phyloP scores from a whole-genome alignment of 2,329 filamentous ascomycete genomes.

The Xenoacremonium recifei region DNA sequence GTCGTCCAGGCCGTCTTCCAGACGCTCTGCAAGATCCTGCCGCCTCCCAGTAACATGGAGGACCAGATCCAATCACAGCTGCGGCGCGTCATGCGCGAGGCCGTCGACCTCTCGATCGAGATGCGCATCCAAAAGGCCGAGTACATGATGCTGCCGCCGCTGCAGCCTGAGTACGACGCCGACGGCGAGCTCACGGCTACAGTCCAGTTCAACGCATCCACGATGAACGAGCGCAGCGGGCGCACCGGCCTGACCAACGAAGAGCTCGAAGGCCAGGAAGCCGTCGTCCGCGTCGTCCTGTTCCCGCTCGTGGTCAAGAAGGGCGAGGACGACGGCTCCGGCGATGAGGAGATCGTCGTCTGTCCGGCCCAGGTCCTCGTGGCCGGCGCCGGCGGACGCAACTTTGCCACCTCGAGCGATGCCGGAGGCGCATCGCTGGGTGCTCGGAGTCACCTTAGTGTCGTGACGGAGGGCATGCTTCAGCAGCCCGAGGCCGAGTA shows the following conservation, averaged over 20 bases:
- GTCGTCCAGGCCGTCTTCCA: constrained; percentile 85
- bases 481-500: constrained; percentile 32
- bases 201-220: constrained; percentile 84
- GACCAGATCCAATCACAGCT: constrained; percentile 79
- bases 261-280: constrained; percentile 71
- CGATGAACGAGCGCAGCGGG: constrained; percentile 91
- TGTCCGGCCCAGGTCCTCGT: constrained; percentile 93
- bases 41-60: constrained; percentile 79
- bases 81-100: constrained; percentile 81
- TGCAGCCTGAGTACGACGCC: constrained; percentile 91
- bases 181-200: constrained; percentile 87
- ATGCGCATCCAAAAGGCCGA: constrained; percentile 97
- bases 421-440: constrained; percentile 45
- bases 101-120: constrained; percentile 87
- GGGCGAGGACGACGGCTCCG: constrained; percentile 81
- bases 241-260: constrained; percentile 62
- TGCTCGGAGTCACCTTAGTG: constrained; percentile 37
- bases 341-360: constrained; percentile 93
- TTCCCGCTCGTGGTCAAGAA: constrained; percentile 97
- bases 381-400: constrained; percentile 48
- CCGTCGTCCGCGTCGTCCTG: constrained; percentile 85
- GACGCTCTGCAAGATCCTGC: constrained; percentile 79
- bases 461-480: constrained; percentile 33
- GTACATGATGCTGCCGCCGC: constrained; percentile 96
- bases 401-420: constrained; percentile 49